Percentiles rank a stretch among this genome's conserved stretches.
Conservation (phyloP, 345 rosid genomes). For the Leavenworthia alabamica region DNA sequence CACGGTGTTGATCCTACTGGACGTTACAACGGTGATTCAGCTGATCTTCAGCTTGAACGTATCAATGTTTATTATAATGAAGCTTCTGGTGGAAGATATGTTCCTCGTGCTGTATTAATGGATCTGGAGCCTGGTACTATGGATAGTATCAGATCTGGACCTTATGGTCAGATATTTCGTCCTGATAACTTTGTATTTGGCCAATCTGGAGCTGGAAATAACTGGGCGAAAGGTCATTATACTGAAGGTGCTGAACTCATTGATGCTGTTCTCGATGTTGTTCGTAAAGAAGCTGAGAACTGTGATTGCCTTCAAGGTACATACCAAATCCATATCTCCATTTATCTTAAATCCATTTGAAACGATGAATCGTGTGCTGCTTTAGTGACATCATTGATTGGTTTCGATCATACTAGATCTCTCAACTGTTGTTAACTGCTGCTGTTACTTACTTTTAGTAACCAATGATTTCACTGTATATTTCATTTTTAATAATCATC, state of each 20-base stretch:
- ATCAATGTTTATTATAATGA: slow-evolving; percentile 93
- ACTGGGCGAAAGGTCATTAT: slow-evolving; percentile 89
- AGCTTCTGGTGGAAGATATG: slow-evolving; percentile 87
- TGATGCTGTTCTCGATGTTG: slow-evolving; percentile 93
- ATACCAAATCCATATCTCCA: not conserved
- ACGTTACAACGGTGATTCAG: slow-evolving; percentile 53
- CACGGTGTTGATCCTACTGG: slow-evolving; percentile 91
- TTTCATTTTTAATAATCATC: not conserved
- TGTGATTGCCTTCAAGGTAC: slow-evolving; percentile 97
- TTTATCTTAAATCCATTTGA: not conserved
- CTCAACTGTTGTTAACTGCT: not conserved
- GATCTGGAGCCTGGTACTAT: slow-evolving; percentile 99
- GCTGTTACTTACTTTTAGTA: not conserved
- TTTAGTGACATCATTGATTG: not conserved
- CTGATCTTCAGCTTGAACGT: slow-evolving; percentile 76
- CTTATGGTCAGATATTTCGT: slow-evolving; percentile 75
- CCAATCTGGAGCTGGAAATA: slow-evolving; percentile 81
- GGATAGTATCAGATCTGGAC: slow-evolving; percentile 96
- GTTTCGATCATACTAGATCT: not conserved
- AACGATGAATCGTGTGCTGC: not conserved
- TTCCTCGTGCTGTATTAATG: slow-evolving; percentile 94
- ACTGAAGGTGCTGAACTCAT: slow-evolving; percentile 96
- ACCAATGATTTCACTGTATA: not conserved
- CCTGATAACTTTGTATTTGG: slow-evolving; percentile 88
- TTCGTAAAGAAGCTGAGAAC: slow-evolving; percentile 93